A percentile compares a stretch with the other conserved stretches of the same genome.
These are phyloP conservation scores for Penicillium maclennaniae DNA, from an alignment of 495 filamentous ascomycete species.

Conservation along the genomic window DNA sequence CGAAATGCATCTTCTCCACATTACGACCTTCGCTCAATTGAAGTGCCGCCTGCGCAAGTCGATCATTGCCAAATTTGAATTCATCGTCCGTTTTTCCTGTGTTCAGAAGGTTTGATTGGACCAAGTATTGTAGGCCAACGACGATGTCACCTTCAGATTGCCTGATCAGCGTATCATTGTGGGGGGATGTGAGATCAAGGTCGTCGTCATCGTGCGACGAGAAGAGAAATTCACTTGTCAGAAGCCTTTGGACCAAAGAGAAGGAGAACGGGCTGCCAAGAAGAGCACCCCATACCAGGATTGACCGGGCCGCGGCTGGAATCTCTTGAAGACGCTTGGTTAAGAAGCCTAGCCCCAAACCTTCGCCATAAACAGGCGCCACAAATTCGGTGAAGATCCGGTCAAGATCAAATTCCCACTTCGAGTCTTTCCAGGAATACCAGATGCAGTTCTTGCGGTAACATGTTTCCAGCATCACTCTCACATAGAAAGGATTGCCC, in stretches of 20 bases:
- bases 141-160: constrained; percentile 55
- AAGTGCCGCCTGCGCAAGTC: constrained; percentile 73
- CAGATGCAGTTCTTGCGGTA: constrained; percentile 82
- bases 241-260: constrained; percentile 68
- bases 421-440: constrained; percentile 75
- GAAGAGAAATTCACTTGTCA: constrained; percentile 63
- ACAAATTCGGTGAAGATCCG: constrained; percentile 78
- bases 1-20: constrained; percentile 77
- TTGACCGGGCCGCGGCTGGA: constrained; percentile 63
- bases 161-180: constrained; percentile 30
- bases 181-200: constrained; percentile 31
- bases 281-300: constrained; percentile 82
- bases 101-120: constrained; percentile 72
- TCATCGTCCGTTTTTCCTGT: constrained; percentile 73
- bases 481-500: constrained; percentile 84
- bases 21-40: constrained; percentile 62
- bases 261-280: constrained; percentile 79
- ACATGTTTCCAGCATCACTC: constrained; percentile 85
- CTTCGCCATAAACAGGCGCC: constrained; percentile 67
- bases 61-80: constrained; percentile 73
- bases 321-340: constrained; percentile 71
- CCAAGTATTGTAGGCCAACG: constrained; percentile 69
- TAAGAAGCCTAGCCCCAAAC: constrained; percentile 77
- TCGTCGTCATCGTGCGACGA: constrained; percentile 36
- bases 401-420: constrained; percentile 83